These are phyloP conservation scores for Hypholoma fasciculare DNA, from an alignment of 768 basidiomycete genomes.

Conservation along the genomic window DNA sequence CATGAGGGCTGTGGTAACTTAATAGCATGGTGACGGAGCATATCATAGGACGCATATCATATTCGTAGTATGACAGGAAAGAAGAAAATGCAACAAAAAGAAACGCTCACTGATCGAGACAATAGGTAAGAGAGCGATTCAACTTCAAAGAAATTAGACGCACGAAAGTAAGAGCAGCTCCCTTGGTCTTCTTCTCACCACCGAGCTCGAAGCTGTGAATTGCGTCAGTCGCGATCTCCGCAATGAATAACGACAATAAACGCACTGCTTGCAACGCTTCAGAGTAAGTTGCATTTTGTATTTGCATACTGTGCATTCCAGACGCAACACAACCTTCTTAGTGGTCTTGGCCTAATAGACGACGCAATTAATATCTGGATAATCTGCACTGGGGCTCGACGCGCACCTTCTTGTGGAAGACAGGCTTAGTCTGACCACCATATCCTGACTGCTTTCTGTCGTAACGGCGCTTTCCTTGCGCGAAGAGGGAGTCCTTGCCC, in stretches of 20 bases:
- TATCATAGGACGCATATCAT: conserved; percentile 26
- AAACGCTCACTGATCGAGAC: conserved; percentile 19
- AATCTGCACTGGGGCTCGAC: background rate
- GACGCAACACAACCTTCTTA: conserved; percentile 97
- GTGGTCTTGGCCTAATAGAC: conserved; percentile 87
- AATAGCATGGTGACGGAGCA: background rate
- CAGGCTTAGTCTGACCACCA: conserved; percentile 99
- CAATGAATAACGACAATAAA: conserved; percentile 14
- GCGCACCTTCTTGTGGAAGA: conserved; percentile 99
- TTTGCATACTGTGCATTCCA: conserved; percentile 98
- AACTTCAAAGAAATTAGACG: conserved; percentile 32
- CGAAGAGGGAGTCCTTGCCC: conserved; percentile 97
- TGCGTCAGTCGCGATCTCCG: background rate
- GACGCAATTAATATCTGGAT: background rate
- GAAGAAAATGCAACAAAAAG: conserved; percentile 21
- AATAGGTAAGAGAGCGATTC: background rate
- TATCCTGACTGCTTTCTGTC: conserved; percentile 99
- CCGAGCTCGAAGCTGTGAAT: conserved; percentile 90
- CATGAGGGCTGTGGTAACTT: too few species aligned
- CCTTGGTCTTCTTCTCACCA: conserved; percentile 99
- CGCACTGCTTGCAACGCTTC: conserved; percentile 99
- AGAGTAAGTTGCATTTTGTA: conserved; percentile 95
- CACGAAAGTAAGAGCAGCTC: conserved; percentile 93
- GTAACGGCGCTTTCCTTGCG: conserved; percentile 99
- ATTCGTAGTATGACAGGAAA: conserved; percentile 25